These are phyloP conservation scores for Neurospora sp. DNA, from an alignment of 495 filamentous ascomycete species.

Conservation along the genomic window DNA sequence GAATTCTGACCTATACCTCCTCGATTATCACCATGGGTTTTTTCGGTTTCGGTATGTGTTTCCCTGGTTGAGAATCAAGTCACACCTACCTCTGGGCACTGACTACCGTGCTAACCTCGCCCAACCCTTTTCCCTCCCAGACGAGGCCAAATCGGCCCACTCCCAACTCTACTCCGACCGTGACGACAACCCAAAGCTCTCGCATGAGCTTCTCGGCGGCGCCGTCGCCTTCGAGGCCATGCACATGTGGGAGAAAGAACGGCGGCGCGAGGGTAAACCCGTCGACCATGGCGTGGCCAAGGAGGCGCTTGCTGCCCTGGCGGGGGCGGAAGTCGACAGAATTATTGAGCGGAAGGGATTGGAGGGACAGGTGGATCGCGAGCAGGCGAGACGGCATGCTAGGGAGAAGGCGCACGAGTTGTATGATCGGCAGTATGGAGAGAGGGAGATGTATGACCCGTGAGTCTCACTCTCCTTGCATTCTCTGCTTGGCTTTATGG, in stretches of 20 bases:
- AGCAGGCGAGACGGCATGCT: slow-evolving; percentile 57
- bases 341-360: slow-evolving; percentile 70
- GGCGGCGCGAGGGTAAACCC: slow-evolving; percentile 61
- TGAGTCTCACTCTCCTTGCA: slow-evolving; percentile 17
- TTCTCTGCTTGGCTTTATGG: not conserved
- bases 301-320: slow-evolving; percentile 61
- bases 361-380: slow-evolving; percentile 50
- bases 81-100: not conserved
- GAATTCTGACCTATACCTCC: slow-evolving; percentile 1
- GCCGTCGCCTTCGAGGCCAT: slow-evolving; percentile 72
- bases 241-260: slow-evolving; percentile 69
- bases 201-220: slow-evolving; percentile 66
- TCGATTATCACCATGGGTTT: slow-evolving; percentile 19
- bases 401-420: slow-evolving; percentile 53
- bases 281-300: slow-evolving; percentile 69
- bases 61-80: not conserved
- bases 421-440: slow-evolving; percentile 51
- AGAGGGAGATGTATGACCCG: slow-evolving; percentile 39
- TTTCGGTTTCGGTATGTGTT: slow-evolving; percentile 29
- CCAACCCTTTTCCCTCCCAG: slow-evolving; percentile 8
- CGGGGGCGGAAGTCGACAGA: slow-evolving; percentile 68
- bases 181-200: slow-evolving; percentile 46
- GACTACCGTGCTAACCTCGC: not conserved
- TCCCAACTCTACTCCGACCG: slow-evolving; percentile 45
- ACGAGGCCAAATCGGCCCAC: slow-evolving; percentile 43